phyloP scores from a whole-genome alignment of 2,329 filamentous ascomycete genomes.

The Penicillium sp. region DNA sequence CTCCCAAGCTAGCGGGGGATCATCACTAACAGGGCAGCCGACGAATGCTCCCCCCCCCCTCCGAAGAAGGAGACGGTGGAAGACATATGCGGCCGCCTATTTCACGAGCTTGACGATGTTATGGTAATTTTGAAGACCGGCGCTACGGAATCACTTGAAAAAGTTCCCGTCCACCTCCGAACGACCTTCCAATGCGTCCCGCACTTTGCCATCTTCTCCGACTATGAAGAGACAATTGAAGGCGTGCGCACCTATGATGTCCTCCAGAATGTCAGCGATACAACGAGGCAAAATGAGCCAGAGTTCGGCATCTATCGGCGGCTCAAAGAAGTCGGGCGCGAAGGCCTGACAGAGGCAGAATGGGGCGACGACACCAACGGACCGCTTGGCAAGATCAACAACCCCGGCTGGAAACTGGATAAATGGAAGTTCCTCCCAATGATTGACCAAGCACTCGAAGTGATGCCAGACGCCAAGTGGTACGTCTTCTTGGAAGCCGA shows the following conservation, averaged over 20 bases:
- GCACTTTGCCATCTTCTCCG: conserved; percentile 30
- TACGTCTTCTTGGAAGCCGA: conserved; percentile 58
- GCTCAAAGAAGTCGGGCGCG: conserved; percentile 41
- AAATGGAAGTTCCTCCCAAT: conserved; percentile 57
- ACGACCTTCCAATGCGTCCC: conserved; percentile 30
- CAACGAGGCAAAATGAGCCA: conserved; percentile 23
- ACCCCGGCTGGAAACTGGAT: conserved; percentile 50
- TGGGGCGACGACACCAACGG: conserved; percentile 32
- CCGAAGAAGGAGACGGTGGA: conserved; percentile 10
- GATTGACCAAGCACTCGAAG: conserved; percentile 46
- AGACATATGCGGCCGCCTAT: conserved; percentile 16
- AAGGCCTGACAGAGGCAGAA: conserved; percentile 35
- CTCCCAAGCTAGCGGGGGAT: conserved; percentile 4
- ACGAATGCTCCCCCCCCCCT: conserved; percentile 1
- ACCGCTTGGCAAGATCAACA: conserved; percentile 39
- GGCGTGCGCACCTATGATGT: conserved; percentile 27
- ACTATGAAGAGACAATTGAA: conserved; percentile 28
- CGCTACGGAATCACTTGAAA: conserved; percentile 29
- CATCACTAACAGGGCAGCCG: conserved; percentile 2
- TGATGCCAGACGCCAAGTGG: conserved; percentile 50
- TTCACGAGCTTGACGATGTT: conserved; percentile 24
- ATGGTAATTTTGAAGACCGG: conserved; percentile 30
- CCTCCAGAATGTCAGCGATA: conserved; percentile 25
- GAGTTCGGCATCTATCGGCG: conserved; percentile 52
- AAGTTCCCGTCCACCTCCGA: conserved; percentile 28